Base-by-base conservation (phyloP, 2,329 filamentous ascomycete species). In the Cladosporium halotolerans region DNA sequence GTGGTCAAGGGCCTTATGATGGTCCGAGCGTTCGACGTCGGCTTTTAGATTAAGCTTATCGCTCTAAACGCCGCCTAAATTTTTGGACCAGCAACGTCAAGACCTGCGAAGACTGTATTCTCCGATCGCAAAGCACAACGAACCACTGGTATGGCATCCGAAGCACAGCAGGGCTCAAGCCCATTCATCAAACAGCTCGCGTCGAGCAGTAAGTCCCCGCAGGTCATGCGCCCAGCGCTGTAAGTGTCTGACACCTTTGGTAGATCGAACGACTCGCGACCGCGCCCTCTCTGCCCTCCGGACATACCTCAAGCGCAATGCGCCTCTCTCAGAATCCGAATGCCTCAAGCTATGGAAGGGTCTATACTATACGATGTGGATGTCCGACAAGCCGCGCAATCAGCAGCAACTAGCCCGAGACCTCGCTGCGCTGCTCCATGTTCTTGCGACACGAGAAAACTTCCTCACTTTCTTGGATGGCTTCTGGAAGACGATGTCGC, bases 331-430 rank as follows among this genome's bases (percentile, higher is more conserved):
- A 14, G 75, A 81, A 39, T 70, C 86, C 60, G 90, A 96, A 59
- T 76, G 89, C 46, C 77, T 92, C 56, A 96, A 96, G 75, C 80
- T 97, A 60, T 96, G 90, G 89, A 95, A 95, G 68, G 92, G 90
- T 4, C 81, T 97, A 16, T 96, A 93, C 76, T 96, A 90, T 78
- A 83, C 81, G 80, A 74, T 51, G 74, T 96, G 89, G 86, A 93
- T 96, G 84, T 89, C 86, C 70, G 91, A 96, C 76, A 88, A 90
- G 45, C 85, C 90, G 9, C 74, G 84, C n/a, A 85, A 88, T 2
- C 92, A 96, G 75, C 90, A 96, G 76, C 81, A 81, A 41, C 85
- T 97, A 43, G 87, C 88, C 61, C 74, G 78, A 60, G 85, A 91
- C 57, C 85, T 97, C 52, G 87, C 90, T 41, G 79, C 73, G 1